phyloP scores from a whole-genome alignment of 495 filamentous ascomycete genomes.

The Daldinia concentrica region DNA sequence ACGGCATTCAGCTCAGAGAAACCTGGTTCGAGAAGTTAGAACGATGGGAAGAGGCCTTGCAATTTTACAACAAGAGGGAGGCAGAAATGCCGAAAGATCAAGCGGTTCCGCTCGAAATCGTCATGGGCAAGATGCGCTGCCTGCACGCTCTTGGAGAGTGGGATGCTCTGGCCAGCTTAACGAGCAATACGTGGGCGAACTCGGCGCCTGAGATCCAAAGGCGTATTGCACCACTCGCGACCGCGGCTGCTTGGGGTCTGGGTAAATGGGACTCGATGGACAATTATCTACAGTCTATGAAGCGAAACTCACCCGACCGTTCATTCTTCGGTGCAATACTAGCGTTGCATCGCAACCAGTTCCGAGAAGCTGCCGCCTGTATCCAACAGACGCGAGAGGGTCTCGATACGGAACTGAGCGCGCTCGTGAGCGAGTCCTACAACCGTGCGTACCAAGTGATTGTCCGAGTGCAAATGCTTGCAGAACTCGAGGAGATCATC shows the following conservation, averaged over 20 bases:
- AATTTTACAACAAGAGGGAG: slow-evolving; percentile 83
- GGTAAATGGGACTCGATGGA: slow-evolving; percentile 99
- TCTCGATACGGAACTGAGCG: slow-evolving; percentile 92
- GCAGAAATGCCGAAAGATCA: slow-evolving; percentile 69
- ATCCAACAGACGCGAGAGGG: slow-evolving; percentile 93
- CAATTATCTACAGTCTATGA: slow-evolving; percentile 93
- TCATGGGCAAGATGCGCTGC: slow-evolving; percentile 99
- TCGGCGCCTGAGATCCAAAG: slow-evolving; percentile 84
- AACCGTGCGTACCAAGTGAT: slow-evolving; percentile 95
- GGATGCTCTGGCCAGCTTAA: slow-evolving; percentile 87
- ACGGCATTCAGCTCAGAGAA: slow-evolving; percentile 89
- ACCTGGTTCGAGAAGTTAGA: slow-evolving; percentile 99
- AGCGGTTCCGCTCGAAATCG: slow-evolving; percentile 82
- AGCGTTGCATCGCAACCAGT: slow-evolving; percentile 92
- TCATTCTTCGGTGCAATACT: slow-evolving; percentile 98
- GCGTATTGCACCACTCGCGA: slow-evolving; percentile 88
- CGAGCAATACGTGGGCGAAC: slow-evolving; percentile 91
- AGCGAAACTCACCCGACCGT: slow-evolving; percentile 86
- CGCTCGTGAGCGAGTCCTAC: slow-evolving; percentile 94
- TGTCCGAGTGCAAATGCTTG: slow-evolving; percentile 97
- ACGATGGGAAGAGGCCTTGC: slow-evolving; percentile 97
- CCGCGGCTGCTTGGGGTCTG: slow-evolving; percentile 96
- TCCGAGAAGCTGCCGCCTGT: slow-evolving; percentile 82
- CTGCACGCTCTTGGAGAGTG: slow-evolving; percentile 96
- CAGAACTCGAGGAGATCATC: slow-evolving; percentile 97